Evolutionary conservation across 306 rosid genomes (phyloP), one percentile per base, ranked within the genome.

Genomic region (Cicer arietinum): DNA sequence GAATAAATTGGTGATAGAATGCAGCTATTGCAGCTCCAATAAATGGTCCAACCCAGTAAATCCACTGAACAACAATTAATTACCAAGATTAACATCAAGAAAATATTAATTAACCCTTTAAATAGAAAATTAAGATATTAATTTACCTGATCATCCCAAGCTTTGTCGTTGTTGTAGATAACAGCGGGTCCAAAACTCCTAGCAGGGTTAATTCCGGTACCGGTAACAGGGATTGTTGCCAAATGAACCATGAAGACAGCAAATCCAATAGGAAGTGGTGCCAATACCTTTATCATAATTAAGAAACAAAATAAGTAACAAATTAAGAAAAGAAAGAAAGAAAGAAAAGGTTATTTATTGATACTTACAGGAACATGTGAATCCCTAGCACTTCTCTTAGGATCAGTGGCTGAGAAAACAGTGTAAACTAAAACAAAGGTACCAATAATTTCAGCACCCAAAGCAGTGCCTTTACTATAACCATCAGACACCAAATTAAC

Each of bases 221-320:
- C 98, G 1, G 98, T 93, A 37, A 93, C 84, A 25, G 97, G 98
- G 65, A 93, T 93, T 22, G 98, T 93, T 10, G 94, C 98, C 84
- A 93, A 84, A 81, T 93, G 98, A 76, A 93, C 98, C 89, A 93
- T 93, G 91, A 93, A 93, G 54, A 93, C 98, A 17, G 98, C 98
- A 54, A 93, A 93, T 7, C 98, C 98, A 73, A 93, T 93, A 0
- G 98, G 98, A 14, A 93, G 95, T 53, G 98, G 98, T n/a, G 98
- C 98, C 87, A 93, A 84, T 0, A 93, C 98, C 98, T 92, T 42
- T 16, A 48, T 16, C 11, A 13, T 45, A 2, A 14, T 35, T 6
- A 58, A 58, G 4, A 14, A 14, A 14, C 16, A 14, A 14, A 14
- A 14, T 14, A 14, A 14, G 5, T 4, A 6, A 4, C 11, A 6